Evolutionary conservation across 1,139 yeast species (phyloP).

Genomic region (Candida sp.): DNA sequence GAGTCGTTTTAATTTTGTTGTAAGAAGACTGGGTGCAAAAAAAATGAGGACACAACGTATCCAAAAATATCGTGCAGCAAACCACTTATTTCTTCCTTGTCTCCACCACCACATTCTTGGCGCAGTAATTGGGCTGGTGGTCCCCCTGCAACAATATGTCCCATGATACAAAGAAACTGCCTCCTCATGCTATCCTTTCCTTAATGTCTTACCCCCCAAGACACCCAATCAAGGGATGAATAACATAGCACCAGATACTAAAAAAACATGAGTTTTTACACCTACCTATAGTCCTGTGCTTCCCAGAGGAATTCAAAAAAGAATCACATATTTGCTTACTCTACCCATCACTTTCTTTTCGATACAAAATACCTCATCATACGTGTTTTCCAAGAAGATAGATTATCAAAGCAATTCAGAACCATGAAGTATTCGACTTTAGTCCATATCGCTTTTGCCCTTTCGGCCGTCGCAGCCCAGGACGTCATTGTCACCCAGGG

Average conservation of each 20-base stretch:
- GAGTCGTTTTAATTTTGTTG: background rate
- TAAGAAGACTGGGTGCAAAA: slow-evolving; percentile 3
- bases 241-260: background rate
- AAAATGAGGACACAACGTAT: background rate
- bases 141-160: slow-evolving; percentile 2
- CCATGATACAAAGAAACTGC: background rate
- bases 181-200: slow-evolving; percentile 1
- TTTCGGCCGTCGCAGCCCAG: slow-evolving; percentile 6
- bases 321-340: background rate
- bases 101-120: background rate
- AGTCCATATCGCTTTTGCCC: slow-evolving; percentile 4
- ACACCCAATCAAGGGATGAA: slow-evolving; percentile 1
- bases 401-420: too few relatives aligned
- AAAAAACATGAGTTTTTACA: background rate
- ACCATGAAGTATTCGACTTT: slow-evolving; percentile 6
- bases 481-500: slow-evolving; percentile 5
- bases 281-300: too few relatives aligned
- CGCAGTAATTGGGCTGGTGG: too few relatives aligned
- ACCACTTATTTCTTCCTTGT: background rate
- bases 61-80: background rate
- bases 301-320: background rate
- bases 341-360: background rate
- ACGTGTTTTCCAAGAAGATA: background rate
- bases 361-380: background rate
- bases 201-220: background rate